phyloP scores from a whole-genome alignment of 805 yeast genomes.

The Lachancea dasiensis region DNA sequence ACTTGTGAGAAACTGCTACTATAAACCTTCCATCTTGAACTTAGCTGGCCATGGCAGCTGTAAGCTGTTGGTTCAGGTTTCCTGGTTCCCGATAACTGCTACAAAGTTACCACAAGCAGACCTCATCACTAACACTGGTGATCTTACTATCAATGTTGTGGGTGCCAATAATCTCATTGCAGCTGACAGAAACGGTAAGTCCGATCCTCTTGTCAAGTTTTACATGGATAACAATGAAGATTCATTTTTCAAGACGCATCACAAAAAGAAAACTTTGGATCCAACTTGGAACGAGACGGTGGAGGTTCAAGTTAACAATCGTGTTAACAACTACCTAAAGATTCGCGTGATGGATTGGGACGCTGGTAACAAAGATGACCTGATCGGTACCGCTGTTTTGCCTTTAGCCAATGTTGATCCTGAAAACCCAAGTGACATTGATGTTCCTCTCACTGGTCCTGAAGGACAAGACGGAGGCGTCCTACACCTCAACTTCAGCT shows the following conservation, averaged over 20 bases:
- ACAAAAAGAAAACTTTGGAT: conserved; percentile 75
- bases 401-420: conserved; percentile 59
- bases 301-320: conserved; percentile 49
- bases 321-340: conserved; percentile 52
- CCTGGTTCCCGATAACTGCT: conserved; percentile 73
- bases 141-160: conserved; percentile 51
- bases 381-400: conserved; percentile 59
- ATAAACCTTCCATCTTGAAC: conserved; percentile 50
- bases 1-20: conserved; percentile 58
- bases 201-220: conserved; percentile 83
- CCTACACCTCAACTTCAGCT: conserved; percentile 50
- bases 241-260: conserved; percentile 64
- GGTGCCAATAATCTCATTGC: conserved; percentile 66
- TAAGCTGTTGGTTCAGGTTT: conserved; percentile 51
- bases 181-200: conserved; percentile 87
- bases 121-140: conserved; percentile 69
- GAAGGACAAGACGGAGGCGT: conserved; percentile 50
- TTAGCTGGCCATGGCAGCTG: conserved; percentile 49
- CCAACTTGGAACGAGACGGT: conserved; percentile 85
- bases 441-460: conserved; percentile 43
- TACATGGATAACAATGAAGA: conserved; percentile 58
- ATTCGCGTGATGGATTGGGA: conserved; percentile 85
- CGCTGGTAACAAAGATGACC: conserved; percentile 81
- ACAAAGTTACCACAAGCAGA: conserved; percentile 66
- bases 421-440: conserved; percentile 43